Evolutionary conservation across 2,329 filamentous ascomycete species (phyloP).

Genomic region (Pestalotiopsis sp.): DNA sequence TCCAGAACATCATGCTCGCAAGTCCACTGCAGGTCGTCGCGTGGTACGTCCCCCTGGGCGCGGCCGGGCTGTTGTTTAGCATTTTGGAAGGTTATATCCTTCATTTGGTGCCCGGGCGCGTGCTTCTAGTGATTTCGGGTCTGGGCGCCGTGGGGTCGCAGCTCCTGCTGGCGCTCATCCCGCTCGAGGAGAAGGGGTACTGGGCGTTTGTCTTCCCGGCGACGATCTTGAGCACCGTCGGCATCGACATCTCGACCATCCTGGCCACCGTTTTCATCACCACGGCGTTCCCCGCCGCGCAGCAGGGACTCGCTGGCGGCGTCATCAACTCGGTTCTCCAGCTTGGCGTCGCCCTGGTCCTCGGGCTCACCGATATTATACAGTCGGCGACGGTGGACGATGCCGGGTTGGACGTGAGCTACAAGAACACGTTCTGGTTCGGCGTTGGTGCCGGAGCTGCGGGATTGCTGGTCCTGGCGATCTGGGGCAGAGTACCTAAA

Average conservation of each 20-base stretch:
- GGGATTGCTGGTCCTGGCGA: not conserved
- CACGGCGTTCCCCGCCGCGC: slow-evolving; percentile 59
- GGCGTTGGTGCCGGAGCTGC: not conserved
- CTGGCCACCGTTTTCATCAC: slow-evolving; percentile 78
- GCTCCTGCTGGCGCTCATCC: slow-evolving; percentile 67
- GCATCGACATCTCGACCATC: slow-evolving; percentile 78
- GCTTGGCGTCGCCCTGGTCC: not conserved
- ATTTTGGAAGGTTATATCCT: slow-evolving; percentile 66
- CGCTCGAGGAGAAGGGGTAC: slow-evolving; percentile 57
- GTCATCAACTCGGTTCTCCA: not conserved
- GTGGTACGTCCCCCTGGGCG: slow-evolving; percentile 69
- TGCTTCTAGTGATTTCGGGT: slow-evolving; percentile 64
- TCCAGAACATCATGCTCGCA: slow-evolving; percentile 27
- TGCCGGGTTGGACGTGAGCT: not conserved
- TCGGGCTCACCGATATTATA: not conserved
- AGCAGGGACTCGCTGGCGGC: not conserved
- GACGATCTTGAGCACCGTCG: slow-evolving; percentile 70
- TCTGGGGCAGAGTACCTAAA: not conserved
- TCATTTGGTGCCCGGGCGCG: slow-evolving; percentile 65
- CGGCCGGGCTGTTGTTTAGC: slow-evolving; percentile 69
- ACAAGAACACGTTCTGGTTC: slow-evolving; percentile 1
- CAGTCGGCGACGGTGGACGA: not conserved
- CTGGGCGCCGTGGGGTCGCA: slow-evolving; percentile 59
- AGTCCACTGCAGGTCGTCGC: slow-evolving; percentile 65
- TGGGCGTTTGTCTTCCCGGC: slow-evolving; percentile 76